These are phyloP conservation scores for Hura crepitans DNA, from an alignment of 441 rosid genomes.

Conservation along the genomic window DNA sequence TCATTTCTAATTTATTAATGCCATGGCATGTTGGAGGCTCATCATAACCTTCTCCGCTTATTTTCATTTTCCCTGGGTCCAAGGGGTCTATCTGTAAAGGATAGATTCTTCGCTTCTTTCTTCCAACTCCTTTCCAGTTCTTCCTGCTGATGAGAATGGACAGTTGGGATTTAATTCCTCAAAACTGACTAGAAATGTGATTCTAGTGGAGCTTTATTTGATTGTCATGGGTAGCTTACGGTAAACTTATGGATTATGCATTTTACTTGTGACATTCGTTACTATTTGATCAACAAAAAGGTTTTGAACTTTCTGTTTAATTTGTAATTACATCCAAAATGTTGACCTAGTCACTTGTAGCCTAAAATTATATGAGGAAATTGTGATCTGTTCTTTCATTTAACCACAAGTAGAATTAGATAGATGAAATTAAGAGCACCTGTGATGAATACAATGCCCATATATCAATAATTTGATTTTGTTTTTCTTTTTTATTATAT, in stretches of 20 bases:
- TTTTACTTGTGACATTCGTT: neutral
- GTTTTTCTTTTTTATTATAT: neutral
- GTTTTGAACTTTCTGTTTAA: neutral
- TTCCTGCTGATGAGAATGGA: neutral
- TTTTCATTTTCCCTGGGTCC: neutral
- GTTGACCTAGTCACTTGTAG: neutral
- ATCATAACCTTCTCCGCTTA: neutral
- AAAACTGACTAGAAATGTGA: neutral
- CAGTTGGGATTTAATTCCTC: neutral
- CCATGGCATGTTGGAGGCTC: neutral
- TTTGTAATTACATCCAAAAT: neutral
- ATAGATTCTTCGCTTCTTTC: neutral
- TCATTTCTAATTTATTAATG: slow-evolving; percentile 2
- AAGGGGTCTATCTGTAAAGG: neutral
- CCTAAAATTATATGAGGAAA: neutral
- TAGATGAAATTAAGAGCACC: neutral
- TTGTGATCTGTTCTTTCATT: neutral
- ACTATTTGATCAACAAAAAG: neutral
- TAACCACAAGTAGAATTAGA: neutral
- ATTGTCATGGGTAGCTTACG: too few species aligned
- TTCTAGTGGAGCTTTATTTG: neutral
- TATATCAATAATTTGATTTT: neutral
- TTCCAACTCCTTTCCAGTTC: neutral
- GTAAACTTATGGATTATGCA: neutral
- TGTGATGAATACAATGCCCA: neutral